Conservation (phyloP, 257 asterid species). For the Cinchona pubescens region DNA sequence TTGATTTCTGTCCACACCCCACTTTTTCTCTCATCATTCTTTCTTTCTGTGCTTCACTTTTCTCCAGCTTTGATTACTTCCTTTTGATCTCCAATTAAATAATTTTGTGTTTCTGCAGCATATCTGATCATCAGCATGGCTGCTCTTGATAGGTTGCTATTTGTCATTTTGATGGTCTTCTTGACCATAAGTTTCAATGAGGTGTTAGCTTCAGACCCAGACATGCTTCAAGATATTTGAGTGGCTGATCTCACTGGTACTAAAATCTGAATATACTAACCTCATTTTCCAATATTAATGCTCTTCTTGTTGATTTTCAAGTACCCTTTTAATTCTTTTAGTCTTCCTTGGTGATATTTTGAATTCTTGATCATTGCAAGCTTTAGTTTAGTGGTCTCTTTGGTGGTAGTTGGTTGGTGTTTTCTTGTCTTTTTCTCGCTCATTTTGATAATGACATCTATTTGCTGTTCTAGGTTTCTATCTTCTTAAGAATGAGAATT, state of each 20-base stretch:
- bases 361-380: slow-evolving; percentile 1
- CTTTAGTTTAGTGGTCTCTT: not conserved
- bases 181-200: slow-evolving; percentile 12
- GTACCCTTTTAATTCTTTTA: not conserved
- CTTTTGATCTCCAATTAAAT: not conserved
- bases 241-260: slow-evolving; percentile 34
- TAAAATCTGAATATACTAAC: not conserved
- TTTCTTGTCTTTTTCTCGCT: slow-evolving; percentile 5
- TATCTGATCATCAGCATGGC: slow-evolving; percentile 24
- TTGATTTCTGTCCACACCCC: slow-evolving; percentile 1
- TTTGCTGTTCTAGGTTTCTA: too few species aligned
- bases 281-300: not conserved
- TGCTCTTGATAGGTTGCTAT: not conserved
- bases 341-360: not conserved
- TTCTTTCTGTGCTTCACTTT: not conserved
- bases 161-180: slow-evolving; percentile 11
- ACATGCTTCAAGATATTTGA: slow-evolving; percentile 39
- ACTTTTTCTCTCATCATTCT: not conserved
- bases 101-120: slow-evolving; percentile 1
- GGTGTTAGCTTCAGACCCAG: slow-evolving; percentile 31
- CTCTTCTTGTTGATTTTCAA: not conserved
- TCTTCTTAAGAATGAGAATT: too few species aligned
- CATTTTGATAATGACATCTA: slow-evolving; percentile 11
- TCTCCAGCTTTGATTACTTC: not conserved
- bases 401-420: slow-evolving; percentile 10